phyloP scores from a whole-genome alignment of 2,329 filamentous ascomycete species.

The Sporothrix mexicana region DNA sequence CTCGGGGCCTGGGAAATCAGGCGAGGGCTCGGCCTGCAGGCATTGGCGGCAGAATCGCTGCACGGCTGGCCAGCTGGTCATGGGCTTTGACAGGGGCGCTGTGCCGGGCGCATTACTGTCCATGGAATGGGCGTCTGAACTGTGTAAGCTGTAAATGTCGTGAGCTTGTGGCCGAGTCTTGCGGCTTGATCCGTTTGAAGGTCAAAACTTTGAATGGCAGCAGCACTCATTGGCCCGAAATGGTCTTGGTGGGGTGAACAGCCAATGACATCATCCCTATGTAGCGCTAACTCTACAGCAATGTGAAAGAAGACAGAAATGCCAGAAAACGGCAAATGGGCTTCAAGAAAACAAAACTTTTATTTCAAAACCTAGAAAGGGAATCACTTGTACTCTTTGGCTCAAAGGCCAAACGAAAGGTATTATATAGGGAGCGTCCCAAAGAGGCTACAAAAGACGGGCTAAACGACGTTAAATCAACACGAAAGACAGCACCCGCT shows the following conservation, averaged over 20 bases:
- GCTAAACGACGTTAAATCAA: background rate
- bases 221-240: constrained; percentile 8
- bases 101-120: constrained; percentile 21
- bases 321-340: too few species aligned
- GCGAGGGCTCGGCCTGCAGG: constrained; percentile 71
- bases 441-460: background rate
- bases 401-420: background rate
- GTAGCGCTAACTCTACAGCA: background rate
- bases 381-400: background rate
- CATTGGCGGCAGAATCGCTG: constrained; percentile 71
- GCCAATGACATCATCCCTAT: constrained; percentile 31
- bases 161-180: background rate
- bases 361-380: background rate
- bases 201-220: background rate
- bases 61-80: constrained; percentile 5
- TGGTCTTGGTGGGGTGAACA: constrained; percentile 4
- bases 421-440: background rate
- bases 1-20: constrained; percentile 67
- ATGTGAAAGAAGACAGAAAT: background rate
- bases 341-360: background rate
- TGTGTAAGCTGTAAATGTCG: background rate
- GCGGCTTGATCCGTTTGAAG: background rate
- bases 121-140: background rate
- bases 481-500: background rate
- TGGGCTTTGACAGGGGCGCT: background rate